Conservation (phyloP, 2,329 filamentous ascomycete species). For the Catunica adiposa region DNA sequence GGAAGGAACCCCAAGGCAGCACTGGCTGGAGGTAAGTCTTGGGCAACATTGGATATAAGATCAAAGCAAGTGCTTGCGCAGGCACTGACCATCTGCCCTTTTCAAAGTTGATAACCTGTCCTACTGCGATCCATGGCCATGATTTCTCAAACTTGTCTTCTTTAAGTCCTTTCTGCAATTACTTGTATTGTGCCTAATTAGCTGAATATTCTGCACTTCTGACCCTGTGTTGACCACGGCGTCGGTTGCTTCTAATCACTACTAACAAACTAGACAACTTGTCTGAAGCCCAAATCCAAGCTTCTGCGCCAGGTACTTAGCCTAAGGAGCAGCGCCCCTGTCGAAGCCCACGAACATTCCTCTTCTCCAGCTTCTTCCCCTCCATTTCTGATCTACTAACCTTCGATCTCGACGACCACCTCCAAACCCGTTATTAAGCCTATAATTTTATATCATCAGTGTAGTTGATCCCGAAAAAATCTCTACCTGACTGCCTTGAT, state of each 20-base stretch:
- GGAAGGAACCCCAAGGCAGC: background rate
- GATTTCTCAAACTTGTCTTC: background rate
- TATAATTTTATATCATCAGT: background rate
- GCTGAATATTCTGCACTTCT: background rate
- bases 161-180: background rate
- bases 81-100: background rate
- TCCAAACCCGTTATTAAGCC: background rate
- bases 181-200: background rate
- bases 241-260: too few relatives aligned
- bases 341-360: constrained; percentile 1
- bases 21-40: background rate
- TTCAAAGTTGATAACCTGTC: background rate
- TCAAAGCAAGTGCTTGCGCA: background rate
- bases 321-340: constrained; percentile 6
- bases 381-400: constrained; percentile 1
- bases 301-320: background rate
- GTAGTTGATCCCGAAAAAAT: background rate
- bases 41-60: background rate
- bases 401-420: constrained; percentile 1
- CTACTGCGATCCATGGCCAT: background rate
- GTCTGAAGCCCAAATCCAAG: background rate
- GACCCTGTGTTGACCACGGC: too few relatives aligned
- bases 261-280: background rate
- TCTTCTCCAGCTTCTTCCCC: constrained; percentile 7
- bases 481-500: background rate